A percentile compares a stretch with the other conserved stretches of the same genome.
Evolutionary conservation across 2,329 filamentous ascomycete genomes (phyloP).

Genomic region (Botrytis galanthina): DNA sequence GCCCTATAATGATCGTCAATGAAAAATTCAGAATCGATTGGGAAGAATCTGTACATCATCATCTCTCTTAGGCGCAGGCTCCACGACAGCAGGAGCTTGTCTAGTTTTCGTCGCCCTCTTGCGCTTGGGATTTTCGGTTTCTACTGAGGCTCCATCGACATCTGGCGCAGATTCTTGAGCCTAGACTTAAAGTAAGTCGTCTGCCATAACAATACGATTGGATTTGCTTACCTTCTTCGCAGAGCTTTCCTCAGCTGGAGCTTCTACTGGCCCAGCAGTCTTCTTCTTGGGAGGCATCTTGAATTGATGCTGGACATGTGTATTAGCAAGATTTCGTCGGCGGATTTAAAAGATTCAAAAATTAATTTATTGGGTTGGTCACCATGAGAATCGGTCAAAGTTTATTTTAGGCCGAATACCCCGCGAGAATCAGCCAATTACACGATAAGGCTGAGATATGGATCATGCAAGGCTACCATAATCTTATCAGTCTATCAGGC

Average conservation of each 20-base stretch:
- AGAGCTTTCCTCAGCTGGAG: background rate
- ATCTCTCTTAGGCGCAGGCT: slow-evolving; percentile 23
- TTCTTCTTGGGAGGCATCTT: slow-evolving; percentile 24
- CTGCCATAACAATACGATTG: background rate
- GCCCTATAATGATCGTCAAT: slow-evolving; percentile 36
- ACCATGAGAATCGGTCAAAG: background rate
- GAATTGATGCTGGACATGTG: background rate
- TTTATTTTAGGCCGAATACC: slow-evolving; percentile 17
- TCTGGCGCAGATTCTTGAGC: slow-evolving; percentile 10
- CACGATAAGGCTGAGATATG: slow-evolving; percentile 7
- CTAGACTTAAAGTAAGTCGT: slow-evolving; percentile 4
- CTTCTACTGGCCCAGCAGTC: slow-evolving; percentile 15
- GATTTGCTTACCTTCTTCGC: slow-evolving; percentile 2
- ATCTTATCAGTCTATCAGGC: background rate
- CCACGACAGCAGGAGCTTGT: slow-evolving; percentile 22
- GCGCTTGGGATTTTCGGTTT: slow-evolving; percentile 32
- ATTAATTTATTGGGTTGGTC: slow-evolving; percentile 11
- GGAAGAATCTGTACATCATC: slow-evolving; percentile 32
- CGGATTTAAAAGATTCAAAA: slow-evolving; percentile 15
- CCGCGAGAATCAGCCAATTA: slow-evolving; percentile 13
- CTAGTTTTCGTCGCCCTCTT: slow-evolving; percentile 26
- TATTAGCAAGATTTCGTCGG: slow-evolving; percentile 2
- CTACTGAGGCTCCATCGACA: slow-evolving; percentile 15
- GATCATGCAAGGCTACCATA: background rate
- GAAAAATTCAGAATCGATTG: background rate